phyloP scores from a whole-genome alignment of 169 alveolate genomes.

The Fabrea salina region DNA sequence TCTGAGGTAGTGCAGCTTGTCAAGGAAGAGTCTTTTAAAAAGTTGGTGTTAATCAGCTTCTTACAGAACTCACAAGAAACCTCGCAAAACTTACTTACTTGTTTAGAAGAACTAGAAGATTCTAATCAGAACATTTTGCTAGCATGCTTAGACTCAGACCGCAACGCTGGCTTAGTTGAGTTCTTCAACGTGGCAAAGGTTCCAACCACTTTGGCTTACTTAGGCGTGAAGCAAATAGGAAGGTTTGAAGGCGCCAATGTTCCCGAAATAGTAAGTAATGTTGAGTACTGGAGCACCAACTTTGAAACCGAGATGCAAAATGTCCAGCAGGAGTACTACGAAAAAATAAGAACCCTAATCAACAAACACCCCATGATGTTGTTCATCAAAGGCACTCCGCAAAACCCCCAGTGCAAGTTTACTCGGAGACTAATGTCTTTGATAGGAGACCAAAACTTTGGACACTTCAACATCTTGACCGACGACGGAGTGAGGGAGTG shows the following conservation, averaged over 20 bases:
- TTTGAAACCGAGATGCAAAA: neutral
- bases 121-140: no score
- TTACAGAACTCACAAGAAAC: no score
- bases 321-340: neutral
- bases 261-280: neutral
- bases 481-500: slow-evolving; percentile 80
- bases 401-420: slow-evolving; percentile 81
- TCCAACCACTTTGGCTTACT: neutral
- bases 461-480: slow-evolving; percentile 71
- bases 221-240: neutral
- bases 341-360: neutral
- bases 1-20: no score
- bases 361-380: slow-evolving; percentile 38
- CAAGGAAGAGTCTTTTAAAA: no score
- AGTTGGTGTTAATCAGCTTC: no score
- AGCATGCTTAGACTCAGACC: no score
- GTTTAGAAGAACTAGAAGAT: no score
- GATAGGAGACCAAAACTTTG: slow-evolving; percentile 61
- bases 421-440: slow-evolving; percentile 65
- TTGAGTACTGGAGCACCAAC: neutral
- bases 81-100: no score
- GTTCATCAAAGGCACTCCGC: slow-evolving; percentile 82
- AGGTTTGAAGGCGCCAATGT: neutral
- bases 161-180: no score
- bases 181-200: neutral